phyloP scores from a whole-genome alignment of 176 grass and related monocot genomes.

The Areca catechu region DNA sequence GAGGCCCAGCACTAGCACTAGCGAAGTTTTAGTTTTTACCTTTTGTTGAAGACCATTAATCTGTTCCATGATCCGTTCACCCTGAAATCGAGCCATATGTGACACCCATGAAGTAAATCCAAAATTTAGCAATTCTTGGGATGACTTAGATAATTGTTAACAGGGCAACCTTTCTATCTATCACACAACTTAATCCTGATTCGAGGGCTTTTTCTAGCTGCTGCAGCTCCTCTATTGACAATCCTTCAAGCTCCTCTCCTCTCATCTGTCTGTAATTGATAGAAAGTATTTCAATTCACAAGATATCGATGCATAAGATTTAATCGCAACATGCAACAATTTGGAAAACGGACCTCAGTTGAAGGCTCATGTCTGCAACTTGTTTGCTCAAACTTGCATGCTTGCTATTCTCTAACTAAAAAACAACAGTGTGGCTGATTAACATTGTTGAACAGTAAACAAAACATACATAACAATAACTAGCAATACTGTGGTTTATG shows the following conservation, averaged over 20 bases:
- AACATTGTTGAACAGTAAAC: neutral
- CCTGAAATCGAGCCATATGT: conserved; percentile 22
- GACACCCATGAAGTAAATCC: too few relatives aligned
- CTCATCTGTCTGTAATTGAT: conserved; percentile 58
- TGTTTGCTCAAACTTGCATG: conserved; percentile 58
- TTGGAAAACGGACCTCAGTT: conserved; percentile 48
- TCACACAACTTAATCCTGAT: conserved; percentile 51
- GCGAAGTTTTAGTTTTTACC: conserved; percentile 35
- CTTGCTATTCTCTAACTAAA: conserved; percentile 64
- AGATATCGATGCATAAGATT: too few relatives aligned
- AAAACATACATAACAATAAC: conserved; percentile 2
- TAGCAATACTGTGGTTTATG: neutral
- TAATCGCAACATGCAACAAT: too few relatives aligned
- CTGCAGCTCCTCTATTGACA: conserved; percentile 62
- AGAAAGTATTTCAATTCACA: neutral
- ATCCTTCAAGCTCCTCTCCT: conserved; percentile 73
- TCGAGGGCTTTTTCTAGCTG: conserved; percentile 83
- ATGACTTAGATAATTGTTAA: too few relatives aligned
- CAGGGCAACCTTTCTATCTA: conserved; percentile 61
- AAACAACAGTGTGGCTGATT: conserved; percentile 3
- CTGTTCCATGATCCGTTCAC: conserved; percentile 68
- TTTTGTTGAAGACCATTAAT: conserved; percentile 64
- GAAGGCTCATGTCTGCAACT: conserved; percentile 61
- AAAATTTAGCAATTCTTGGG: too few relatives aligned
- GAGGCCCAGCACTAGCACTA: too few relatives aligned